Percentiles rank a stretch among this genome's conserved stretches.
Evolutionary conservation across 352 stramenopile species (phyloP).

Genomic region (Phytopythium aichiense): DNA sequence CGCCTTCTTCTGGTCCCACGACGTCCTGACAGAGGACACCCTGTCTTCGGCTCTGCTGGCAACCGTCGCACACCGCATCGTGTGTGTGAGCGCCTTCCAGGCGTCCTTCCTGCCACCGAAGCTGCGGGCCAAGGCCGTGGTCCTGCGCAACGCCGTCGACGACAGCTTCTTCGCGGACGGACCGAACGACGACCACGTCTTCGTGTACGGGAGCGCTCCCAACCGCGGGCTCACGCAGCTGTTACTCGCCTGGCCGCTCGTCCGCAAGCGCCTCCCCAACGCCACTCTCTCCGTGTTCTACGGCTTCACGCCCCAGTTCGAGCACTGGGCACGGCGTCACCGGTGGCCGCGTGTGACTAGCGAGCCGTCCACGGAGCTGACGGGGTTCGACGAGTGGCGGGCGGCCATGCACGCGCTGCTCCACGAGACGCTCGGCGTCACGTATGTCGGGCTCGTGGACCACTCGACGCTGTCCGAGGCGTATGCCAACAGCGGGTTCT

Average conservation of each 20-base stretch:
- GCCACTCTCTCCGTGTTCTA: conserved; percentile 86
- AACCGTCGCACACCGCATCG: conserved; percentile 51
- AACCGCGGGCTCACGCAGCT: conserved; percentile 71
- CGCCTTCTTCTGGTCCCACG: conserved; percentile 84
- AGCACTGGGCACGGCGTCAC: conserved; percentile 44
- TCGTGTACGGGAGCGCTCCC: conserved; percentile 87
- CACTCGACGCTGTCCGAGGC: conserved; percentile 63
- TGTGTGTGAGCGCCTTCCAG: conserved; percentile 84
- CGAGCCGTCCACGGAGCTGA: conserved; percentile 10
- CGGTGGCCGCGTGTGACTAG: background rate
- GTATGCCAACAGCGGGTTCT: conserved; percentile 81
- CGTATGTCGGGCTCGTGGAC: conserved; percentile 78
- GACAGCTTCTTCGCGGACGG: conserved; percentile 53
- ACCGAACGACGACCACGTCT: conserved; percentile 46
- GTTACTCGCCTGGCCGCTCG: conserved; percentile 66
- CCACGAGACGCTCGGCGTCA: conserved; percentile 35
- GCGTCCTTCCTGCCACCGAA: conserved; percentile 37
- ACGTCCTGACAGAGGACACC: conserved; percentile 39
- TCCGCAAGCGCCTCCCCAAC: conserved; percentile 45
- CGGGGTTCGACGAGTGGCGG: conserved; percentile 63
- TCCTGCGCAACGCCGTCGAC: conserved; percentile 79
- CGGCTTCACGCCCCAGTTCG: conserved; percentile 79
- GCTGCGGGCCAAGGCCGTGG: conserved; percentile 43
- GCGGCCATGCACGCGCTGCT: conserved; percentile 33
- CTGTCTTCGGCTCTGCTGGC: conserved; percentile 37